Conservation (phyloP, 2,329 filamentous ascomycete species). For the Xylariaceae sp. region DNA sequence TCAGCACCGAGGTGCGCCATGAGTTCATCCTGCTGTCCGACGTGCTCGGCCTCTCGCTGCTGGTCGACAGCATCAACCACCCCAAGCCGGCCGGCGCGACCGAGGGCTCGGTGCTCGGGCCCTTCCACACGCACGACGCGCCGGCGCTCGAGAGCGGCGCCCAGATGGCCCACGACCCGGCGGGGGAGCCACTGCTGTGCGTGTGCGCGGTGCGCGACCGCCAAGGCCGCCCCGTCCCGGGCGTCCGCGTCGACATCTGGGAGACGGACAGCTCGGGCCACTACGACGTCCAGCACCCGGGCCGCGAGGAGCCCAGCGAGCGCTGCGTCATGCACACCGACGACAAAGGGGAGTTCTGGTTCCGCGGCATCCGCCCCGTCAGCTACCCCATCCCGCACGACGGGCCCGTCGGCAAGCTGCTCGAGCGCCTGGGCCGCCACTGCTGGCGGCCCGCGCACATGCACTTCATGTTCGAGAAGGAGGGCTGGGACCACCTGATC, state of each 20-base stretch:
- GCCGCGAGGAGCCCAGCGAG: constrained; percentile 57
- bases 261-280: constrained; percentile 74
- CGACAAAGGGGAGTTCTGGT: constrained; percentile 70
- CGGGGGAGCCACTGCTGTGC: constrained; percentile 63
- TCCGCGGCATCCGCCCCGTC: constrained; percentile 76
- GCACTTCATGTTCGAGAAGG: constrained; percentile 84
- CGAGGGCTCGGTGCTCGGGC: constrained; percentile 73
- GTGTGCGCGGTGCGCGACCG: constrained; percentile 66
- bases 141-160: constrained; percentile 47
- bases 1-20: constrained; percentile 65
- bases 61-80: constrained; percentile 78
- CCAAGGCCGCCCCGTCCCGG: constrained; percentile 51
- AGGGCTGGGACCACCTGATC: constrained; percentile 70
- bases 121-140: constrained; percentile 78
- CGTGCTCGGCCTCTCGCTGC: constrained; percentile 68
- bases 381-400: constrained; percentile 81
- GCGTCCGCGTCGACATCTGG: constrained; percentile 74
- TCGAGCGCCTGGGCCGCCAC: constrained; percentile 62
- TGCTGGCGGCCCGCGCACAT: constrained; percentile 70
- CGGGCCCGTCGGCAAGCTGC: constrained; percentile 69
- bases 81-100: constrained; percentile 64
- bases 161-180: constrained; percentile 59
- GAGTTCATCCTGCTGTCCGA: constrained; percentile 81
- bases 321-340: constrained; percentile 65
- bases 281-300: constrained; percentile 73